Evolutionary conservation across 345 rosid species (phyloP).

Genomic region (Populus euphratica): DNA sequence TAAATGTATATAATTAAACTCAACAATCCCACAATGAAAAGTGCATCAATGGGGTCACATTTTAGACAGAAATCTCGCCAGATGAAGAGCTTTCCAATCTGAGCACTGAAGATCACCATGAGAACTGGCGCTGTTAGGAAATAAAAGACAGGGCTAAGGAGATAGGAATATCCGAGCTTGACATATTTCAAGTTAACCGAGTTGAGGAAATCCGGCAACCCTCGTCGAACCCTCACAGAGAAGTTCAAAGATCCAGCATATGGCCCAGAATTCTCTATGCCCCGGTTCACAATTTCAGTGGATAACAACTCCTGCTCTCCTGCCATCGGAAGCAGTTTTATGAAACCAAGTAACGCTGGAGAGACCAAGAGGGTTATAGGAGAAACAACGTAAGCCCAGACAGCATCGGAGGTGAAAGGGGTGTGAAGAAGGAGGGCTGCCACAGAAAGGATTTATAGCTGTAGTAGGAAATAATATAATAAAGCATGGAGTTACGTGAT

Average conservation of each 20-base stretch:
- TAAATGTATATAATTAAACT: slow-evolving; percentile 30
- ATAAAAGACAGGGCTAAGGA: slow-evolving; percentile 42
- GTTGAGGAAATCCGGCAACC: slow-evolving; percentile 48
- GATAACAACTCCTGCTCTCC: slow-evolving; percentile 29
- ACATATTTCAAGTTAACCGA: slow-evolving; percentile 60
- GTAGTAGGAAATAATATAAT: background rate
- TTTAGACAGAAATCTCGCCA: slow-evolving; percentile 23
- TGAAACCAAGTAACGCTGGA: background rate
- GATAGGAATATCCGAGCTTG: slow-evolving; percentile 57
- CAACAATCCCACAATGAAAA: slow-evolving; percentile 20
- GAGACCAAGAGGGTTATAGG: background rate
- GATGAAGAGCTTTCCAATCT: slow-evolving; percentile 27
- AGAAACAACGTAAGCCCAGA: background rate
- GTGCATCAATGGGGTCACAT: slow-evolving; percentile 10
- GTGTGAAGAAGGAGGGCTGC: background rate
- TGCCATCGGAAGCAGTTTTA: slow-evolving; percentile 14
- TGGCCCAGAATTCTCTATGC: slow-evolving; percentile 33
- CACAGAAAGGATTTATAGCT: background rate
- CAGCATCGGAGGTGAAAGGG: background rate
- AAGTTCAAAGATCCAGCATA: slow-evolving; percentile 42
- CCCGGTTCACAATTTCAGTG: slow-evolving; percentile 51
- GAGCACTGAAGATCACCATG: slow-evolving; percentile 27
- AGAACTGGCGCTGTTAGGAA: slow-evolving; percentile 34
- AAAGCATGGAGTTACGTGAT: slow-evolving; percentile 1
- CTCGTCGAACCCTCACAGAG: slow-evolving; percentile 39